A percentile compares a stretch with the other conserved stretches of the same genome.
These are phyloP conservation scores for Cyathus striatus DNA, from an alignment of 768 basidiomycete species.

Conservation along the genomic window DNA sequence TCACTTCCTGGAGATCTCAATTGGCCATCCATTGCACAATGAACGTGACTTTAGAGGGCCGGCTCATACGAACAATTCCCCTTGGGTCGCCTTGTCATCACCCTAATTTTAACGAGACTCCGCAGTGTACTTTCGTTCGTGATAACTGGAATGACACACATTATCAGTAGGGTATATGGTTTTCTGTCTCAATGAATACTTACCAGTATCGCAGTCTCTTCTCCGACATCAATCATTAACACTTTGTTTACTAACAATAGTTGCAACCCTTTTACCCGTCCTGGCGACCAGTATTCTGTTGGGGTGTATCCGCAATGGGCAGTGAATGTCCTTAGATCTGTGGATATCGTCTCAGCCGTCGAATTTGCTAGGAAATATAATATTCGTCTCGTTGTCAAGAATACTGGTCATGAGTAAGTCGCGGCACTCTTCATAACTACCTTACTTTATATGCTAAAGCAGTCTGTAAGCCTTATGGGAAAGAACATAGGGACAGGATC, in stretches of 20 bases:
- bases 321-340: too few species aligned
- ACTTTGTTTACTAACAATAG: neutral
- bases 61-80: neutral
- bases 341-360: too few species aligned
- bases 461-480: slow-evolving; percentile 1
- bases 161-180: neutral
- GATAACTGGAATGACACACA: neutral
- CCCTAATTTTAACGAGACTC: neutral
- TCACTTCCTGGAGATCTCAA: neutral
- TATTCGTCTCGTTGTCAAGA: too few species aligned
- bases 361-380: too few species aligned
- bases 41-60: neutral
- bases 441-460: too few species aligned
- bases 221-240: neutral
- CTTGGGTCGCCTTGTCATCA: slow-evolving; percentile 1
- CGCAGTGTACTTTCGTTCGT: neutral
- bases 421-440: too few species aligned
- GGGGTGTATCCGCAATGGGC: neutral
- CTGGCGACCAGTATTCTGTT: neutral
- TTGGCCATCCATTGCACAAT: neutral
- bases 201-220: neutral
- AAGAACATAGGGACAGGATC: neutral
- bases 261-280: neutral
- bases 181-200: neutral
- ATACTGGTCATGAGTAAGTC: too few species aligned